phyloP scores from a whole-genome alignment of 2,329 filamentous ascomycete species.

The Aspergillus ochraceoroseus region DNA sequence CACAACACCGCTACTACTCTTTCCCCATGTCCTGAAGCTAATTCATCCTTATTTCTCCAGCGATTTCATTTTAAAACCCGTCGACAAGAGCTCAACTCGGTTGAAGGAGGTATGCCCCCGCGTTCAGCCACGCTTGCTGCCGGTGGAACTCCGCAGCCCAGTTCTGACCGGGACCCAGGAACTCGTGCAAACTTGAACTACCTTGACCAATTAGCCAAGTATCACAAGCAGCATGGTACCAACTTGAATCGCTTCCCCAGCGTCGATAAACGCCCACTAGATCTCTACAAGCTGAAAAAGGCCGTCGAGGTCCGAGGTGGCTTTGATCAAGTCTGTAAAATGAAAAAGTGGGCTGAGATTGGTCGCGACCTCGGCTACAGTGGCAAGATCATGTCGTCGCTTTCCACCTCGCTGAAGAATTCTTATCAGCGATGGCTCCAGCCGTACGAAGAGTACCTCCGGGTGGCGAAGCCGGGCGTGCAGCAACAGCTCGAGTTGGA shows the following conservation, averaged over 20 bases:
- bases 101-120: conserved; percentile 76
- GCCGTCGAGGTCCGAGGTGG: conserved; percentile 91
- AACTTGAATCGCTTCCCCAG: conserved; percentile 92
- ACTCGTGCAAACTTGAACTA: conserved; percentile 95
- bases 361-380: conserved; percentile 94
- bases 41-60: conserved; percentile 47
- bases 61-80: conserved; percentile 95
- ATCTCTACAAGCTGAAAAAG: conserved; percentile 93
- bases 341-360: conserved; percentile 99
- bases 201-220: conserved; percentile 89
- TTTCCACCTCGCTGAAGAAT: conserved; percentile 96
- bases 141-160: conserved; percentile 29
- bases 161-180: conserved; percentile 54
- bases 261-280: conserved; percentile 94
- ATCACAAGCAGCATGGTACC: conserved; percentile 92
- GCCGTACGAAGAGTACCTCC: conserved; percentile 92
- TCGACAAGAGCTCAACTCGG: conserved; percentile 93
- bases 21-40: no score
- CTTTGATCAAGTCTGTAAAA: conserved; percentile 93
- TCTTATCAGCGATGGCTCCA: conserved; percentile 96
- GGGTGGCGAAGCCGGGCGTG: conserved; percentile 87
- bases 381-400: conserved; percentile 98
- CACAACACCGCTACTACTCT: no score
- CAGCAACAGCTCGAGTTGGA: conserved; percentile 92
- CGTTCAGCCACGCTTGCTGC: conserved; percentile 28